phyloP scores from a whole-genome alignment of 352 stramenopile species.

The Thraustotheca clavata region DNA sequence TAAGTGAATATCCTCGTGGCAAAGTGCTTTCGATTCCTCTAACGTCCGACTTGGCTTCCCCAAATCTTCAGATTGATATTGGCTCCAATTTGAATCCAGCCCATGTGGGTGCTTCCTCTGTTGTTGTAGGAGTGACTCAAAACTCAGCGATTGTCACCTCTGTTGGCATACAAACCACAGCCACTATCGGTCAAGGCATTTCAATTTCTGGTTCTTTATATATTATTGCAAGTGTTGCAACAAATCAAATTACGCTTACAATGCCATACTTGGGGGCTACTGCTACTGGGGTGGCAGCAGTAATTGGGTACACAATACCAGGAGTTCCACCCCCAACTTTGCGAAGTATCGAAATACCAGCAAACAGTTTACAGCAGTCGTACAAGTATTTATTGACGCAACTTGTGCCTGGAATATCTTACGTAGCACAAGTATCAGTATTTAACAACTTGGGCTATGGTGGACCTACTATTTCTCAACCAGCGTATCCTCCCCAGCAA shows the following conservation, averaged over 20 bases:
- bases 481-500: slow-evolving; percentile 72
- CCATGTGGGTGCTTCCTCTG: slow-evolving; percentile 31
- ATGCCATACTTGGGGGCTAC: slow-evolving; percentile 31
- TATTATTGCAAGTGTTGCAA: slow-evolving; percentile 34
- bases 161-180: slow-evolving; percentile 30
- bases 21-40: slow-evolving; percentile 37
- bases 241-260: slow-evolving; percentile 48
- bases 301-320: slow-evolving; percentile 57
- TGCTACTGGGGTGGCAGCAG: slow-evolving; percentile 28
- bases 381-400: slow-evolving; percentile 45
- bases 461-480: slow-evolving; percentile 60
- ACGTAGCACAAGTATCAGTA: slow-evolving; percentile 85
- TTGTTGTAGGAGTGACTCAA: slow-evolving; percentile 28
- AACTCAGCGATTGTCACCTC: slow-evolving; percentile 31
- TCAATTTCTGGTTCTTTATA: slow-evolving; percentile 37
- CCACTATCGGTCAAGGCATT: slow-evolving; percentile 44
- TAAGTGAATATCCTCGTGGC: slow-evolving; percentile 38
- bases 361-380: neutral
- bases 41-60: slow-evolving; percentile 29
- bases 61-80: slow-evolving; percentile 30
- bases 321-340: slow-evolving; percentile 45
- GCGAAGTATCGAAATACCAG: slow-evolving; percentile 30
- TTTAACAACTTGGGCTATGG: slow-evolving; percentile 89
- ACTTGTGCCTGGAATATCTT: slow-evolving; percentile 60
- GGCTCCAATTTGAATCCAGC: slow-evolving; percentile 35